Evolutionary conservation across 2,329 filamentous ascomycete genomes (phyloP).

Genomic region (Ophiognomonia clavigignenti-juglandacearum): DNA sequence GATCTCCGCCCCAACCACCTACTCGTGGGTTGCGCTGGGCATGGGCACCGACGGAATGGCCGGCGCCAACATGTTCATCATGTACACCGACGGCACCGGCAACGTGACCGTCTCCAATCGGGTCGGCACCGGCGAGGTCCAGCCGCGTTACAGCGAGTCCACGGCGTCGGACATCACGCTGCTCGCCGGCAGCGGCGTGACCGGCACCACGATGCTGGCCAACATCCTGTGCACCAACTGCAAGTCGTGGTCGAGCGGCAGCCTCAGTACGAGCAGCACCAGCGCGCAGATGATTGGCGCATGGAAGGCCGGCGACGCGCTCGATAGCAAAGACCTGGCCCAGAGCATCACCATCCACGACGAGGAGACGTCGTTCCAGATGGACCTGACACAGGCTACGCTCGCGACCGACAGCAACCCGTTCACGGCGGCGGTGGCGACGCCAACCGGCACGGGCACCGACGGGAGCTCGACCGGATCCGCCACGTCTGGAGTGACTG

Average conservation of each 20-base stretch:
- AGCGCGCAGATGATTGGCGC: constrained; percentile 48
- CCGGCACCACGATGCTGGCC: constrained; percentile 48
- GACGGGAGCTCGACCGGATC: too few species aligned
- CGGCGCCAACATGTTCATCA: constrained; percentile 56
- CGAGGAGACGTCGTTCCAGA: constrained; percentile 33
- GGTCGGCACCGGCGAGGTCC: constrained; percentile 38
- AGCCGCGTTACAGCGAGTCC: constrained; percentile 41
- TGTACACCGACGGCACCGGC: constrained; percentile 53
- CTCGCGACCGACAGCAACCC: constrained; percentile 47
- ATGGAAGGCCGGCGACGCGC: constrained; percentile 42
- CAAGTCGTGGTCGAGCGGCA: constrained; percentile 37
- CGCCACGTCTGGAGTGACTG: constrained; percentile 19
- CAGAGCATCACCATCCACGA: constrained; percentile 44
- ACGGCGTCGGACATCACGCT: constrained; percentile 41
- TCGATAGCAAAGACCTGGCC: constrained; percentile 37
- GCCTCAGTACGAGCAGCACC: constrained; percentile 36
- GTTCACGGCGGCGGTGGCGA: constrained; percentile 29
- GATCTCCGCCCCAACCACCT: constrained; percentile 47
- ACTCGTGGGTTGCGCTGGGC: constrained; percentile 55
- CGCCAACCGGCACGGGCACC: constrained; percentile 6
- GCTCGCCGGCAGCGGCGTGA: constrained; percentile 54
- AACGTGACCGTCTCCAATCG: constrained; percentile 61
- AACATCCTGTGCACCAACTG: constrained; percentile 55
- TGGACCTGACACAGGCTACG: constrained; percentile 45
- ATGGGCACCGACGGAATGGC: constrained; percentile 48